Evolutionary conservation across 495 filamentous ascomycete genomes (phyloP).

Genomic region (Cenococcum geophilum): DNA sequence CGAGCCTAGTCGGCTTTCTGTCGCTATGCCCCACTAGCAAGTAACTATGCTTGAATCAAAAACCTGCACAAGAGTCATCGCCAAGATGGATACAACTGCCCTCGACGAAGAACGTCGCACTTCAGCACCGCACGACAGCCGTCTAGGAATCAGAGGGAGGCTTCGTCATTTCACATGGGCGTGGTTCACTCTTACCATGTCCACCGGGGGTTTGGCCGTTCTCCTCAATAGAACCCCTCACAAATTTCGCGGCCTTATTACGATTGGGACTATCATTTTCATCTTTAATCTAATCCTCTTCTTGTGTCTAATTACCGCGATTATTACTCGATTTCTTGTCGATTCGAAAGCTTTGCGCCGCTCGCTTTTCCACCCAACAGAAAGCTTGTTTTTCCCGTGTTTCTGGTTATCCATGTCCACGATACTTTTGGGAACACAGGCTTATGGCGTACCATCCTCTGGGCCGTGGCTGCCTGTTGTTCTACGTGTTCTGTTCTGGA

Average conservation of each 20-base stretch:
- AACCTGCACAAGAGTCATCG: background rate
- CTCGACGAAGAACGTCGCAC: background rate
- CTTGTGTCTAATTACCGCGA: slow-evolving; percentile 45
- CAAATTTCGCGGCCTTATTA: slow-evolving; percentile 51
- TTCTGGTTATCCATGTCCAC: slow-evolving; percentile 60
- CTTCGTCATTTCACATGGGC: slow-evolving; percentile 68
- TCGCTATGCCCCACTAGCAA: too few species aligned
- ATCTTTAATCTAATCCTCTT: slow-evolving; percentile 59
- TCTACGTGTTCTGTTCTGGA: slow-evolving; percentile 25
- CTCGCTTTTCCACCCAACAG: slow-evolving; percentile 55
- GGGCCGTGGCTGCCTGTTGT: slow-evolving; percentile 38
- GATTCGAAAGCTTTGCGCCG: slow-evolving; percentile 46
- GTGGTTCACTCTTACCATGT: slow-evolving; percentile 65
- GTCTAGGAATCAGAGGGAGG: slow-evolving; percentile 39
- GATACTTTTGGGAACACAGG: slow-evolving; percentile 53
- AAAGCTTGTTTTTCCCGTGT: slow-evolving; percentile 63
- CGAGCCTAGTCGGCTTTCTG: too few species aligned
- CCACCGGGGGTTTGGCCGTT: slow-evolving; percentile 58
- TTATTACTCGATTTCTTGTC: slow-evolving; percentile 53
- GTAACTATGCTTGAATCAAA: too few species aligned
- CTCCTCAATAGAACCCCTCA: slow-evolving; percentile 54
- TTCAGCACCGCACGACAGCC: background rate
- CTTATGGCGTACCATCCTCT: slow-evolving; percentile 50
- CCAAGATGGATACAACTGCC: background rate
- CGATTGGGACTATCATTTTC: slow-evolving; percentile 56